phyloP scores from a whole-genome alignment of 2,329 filamentous ascomycete species.

The Neofusicoccum laricinum region DNA sequence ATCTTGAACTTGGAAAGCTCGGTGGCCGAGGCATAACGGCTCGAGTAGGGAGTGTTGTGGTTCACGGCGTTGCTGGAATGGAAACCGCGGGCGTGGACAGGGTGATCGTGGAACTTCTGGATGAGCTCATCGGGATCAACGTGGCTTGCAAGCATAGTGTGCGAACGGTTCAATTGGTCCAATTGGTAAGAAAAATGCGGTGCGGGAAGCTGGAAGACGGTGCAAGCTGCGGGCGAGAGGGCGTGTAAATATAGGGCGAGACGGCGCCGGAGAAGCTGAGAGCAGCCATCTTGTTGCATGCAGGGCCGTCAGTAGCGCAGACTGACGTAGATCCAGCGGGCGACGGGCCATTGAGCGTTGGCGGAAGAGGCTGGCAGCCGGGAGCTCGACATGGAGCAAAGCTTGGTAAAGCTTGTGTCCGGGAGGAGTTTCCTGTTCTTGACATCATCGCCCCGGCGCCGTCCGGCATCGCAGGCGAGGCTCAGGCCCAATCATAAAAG shows the following conservation, averaged over 20 bases:
- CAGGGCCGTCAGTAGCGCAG: neutral
- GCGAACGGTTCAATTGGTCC: neutral
- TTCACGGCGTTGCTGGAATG: slow-evolving; percentile 41
- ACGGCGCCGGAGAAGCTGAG: neutral
- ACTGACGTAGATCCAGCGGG: slow-evolving; percentile 6
- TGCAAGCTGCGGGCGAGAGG: neutral
- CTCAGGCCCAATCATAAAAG: neutral
- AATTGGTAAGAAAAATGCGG: neutral
- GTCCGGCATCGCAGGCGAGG: neutral
- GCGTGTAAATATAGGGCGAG: neutral
- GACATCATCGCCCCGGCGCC: neutral
- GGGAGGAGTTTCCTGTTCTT: neutral
- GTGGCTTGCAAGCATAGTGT: slow-evolving; percentile 29
- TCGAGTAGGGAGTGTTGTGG: slow-evolving; percentile 57
- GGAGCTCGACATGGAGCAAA: slow-evolving; percentile 16
- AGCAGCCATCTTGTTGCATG: neutral
- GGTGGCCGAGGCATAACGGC: slow-evolving; percentile 52
- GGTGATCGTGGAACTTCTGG: slow-evolving; percentile 48
- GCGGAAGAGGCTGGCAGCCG: neutral
- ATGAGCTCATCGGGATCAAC: slow-evolving; percentile 55
- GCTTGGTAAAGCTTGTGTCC: slow-evolving; percentile 18
- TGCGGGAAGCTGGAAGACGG: neutral
- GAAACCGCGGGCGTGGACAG: slow-evolving; percentile 38
- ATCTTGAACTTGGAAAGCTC: slow-evolving; percentile 61
- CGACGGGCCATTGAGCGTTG: neutral